Base-by-base conservation (phyloP, 1,284 basidiomycete species). In the Ceratobasidium papillatum region DNA sequence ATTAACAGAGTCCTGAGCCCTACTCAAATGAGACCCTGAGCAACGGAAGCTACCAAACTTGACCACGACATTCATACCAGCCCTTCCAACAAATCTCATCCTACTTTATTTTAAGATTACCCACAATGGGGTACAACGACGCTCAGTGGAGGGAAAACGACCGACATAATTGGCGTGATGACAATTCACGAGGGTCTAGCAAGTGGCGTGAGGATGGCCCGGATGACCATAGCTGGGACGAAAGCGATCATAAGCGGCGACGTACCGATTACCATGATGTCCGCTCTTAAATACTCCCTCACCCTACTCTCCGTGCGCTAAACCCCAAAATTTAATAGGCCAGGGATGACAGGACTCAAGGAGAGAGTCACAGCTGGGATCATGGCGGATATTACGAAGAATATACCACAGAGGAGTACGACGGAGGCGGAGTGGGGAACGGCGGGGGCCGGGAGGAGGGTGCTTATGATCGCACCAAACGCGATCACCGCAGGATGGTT, bases 231-330 rank as follows among this genome's bases (percentile, higher is more conserved):
- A 36, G 41, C 52, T 56, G 65, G 65, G 54, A 59, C 76, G 84
- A 84, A 69, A 91, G 92, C 43, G 74, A 77, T 74, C 89, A 87
- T 51, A 94, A 93, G 80, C 87, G 92, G 76, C 86, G 93, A 27
- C 69, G 61, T 34, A 62, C 61, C 58, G 76, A 76, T 75, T 73
- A 77, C 65, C 66, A 74, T 72, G 34, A 71, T 69, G 51, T 49
- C 61, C 52, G 65, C 61, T 61, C 56, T 61, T 58, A 56, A 19
- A 72, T 32, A 75, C 56, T 36, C 41, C 38, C 49, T 45, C 32
- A 51, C 49, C 68, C 19, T 72, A 27, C 47, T 68, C 34, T 47
- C 62, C 41, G 58, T 52, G 64, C 58, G 54, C 65, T 74, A 32
- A 59, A 56, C 56, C 30, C 34, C 56, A 63, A 73, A 27, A 74